A percentile compares a stretch with the other conserved stretches of the same genome.
These are phyloP conservation scores for Pecoramyces ruminantium DNA, from an alignment of 192 early-diverging fungal genomes.

Conservation along the genomic window DNA sequence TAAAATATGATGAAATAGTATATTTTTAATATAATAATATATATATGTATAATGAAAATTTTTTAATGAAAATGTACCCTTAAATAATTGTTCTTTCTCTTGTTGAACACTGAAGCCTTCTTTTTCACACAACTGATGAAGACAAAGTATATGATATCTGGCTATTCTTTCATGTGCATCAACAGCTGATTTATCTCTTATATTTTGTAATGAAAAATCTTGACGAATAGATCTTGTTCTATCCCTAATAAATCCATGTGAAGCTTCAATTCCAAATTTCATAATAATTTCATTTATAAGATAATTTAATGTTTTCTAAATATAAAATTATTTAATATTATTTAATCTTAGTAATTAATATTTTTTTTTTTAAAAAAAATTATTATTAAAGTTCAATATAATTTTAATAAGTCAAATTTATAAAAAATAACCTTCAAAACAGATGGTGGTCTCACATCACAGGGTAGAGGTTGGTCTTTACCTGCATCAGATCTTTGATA, in stretches of 20 bases:
- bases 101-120: slow-evolving; percentile 56
- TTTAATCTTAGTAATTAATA: no score
- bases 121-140: slow-evolving; percentile 51
- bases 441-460: slow-evolving; percentile 67
- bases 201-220: slow-evolving; percentile 78
- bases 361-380: no score
- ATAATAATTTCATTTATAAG: slow-evolving; percentile 32
- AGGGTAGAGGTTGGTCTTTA: slow-evolving; percentile 64
- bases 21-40: no score
- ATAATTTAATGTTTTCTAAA: slow-evolving; percentile 41
- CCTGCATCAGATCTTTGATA: slow-evolving; percentile 74
- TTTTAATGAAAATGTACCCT: slow-evolving; percentile 55
- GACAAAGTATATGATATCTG: slow-evolving; percentile 65
- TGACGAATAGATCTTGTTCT: slow-evolving; percentile 66
- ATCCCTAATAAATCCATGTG: slow-evolving; percentile 71
- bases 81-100: slow-evolving; percentile 76
- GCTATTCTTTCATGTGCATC: slow-evolving; percentile 64
- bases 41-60: no score
- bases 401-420: no score
- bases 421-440: slow-evolving; percentile 55
- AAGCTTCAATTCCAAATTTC: slow-evolving; percentile 33
- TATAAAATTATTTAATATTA: background rate
- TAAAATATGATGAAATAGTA: no score
- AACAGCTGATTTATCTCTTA: slow-evolving; percentile 46
- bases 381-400: no score